A percentile compares a stretch with the other conserved stretches of the same genome.
Conservation (phyloP, 2,329 filamentous ascomycete species). For the Exutisphaerella laricina region DNA sequence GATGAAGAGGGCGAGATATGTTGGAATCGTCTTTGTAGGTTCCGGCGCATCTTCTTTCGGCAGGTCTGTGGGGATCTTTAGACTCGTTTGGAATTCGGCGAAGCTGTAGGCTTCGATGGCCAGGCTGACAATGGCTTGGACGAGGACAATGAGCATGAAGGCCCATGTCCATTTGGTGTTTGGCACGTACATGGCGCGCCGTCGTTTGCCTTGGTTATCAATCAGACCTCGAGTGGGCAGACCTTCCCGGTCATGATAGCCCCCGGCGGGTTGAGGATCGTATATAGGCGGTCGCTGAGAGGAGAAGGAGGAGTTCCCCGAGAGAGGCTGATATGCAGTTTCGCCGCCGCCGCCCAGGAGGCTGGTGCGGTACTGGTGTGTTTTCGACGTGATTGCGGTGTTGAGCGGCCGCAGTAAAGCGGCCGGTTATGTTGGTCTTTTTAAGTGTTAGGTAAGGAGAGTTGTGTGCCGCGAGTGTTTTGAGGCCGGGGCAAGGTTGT, state of each 20-base stretch:
- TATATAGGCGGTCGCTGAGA: conserved; percentile 23
- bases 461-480: conserved; percentile 4
- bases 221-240: conserved; percentile 36
- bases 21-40: conserved; percentile 63
- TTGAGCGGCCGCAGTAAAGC: conserved; percentile 22
- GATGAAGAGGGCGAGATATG: conserved; percentile 92
- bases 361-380: conserved; percentile 53
- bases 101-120: conserved; percentile 89
- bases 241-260: conserved; percentile 49
- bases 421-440: conserved; percentile 20
- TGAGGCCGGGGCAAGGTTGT: too few relatives aligned
- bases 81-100: conserved; percentile 68
- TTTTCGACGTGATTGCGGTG: conserved; percentile 41
- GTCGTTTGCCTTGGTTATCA: conserved; percentile 29
- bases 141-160: conserved; percentile 67
- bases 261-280: conserved; percentile 32
- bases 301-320: conserved; percentile 35
- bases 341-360: conserved; percentile 48
- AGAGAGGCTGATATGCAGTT: conserved; percentile 41
- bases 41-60: conserved; percentile 7
- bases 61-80: conserved; percentile 27
- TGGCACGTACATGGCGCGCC: conserved; percentile 64
- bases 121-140: conserved; percentile 76
- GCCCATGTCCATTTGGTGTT: conserved; percentile 82
- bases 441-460: neutral